These are phyloP conservation scores for Aspergillus bridgeri DNA, from an alignment of 495 filamentous ascomycete genomes.

Conservation along the genomic window DNA sequence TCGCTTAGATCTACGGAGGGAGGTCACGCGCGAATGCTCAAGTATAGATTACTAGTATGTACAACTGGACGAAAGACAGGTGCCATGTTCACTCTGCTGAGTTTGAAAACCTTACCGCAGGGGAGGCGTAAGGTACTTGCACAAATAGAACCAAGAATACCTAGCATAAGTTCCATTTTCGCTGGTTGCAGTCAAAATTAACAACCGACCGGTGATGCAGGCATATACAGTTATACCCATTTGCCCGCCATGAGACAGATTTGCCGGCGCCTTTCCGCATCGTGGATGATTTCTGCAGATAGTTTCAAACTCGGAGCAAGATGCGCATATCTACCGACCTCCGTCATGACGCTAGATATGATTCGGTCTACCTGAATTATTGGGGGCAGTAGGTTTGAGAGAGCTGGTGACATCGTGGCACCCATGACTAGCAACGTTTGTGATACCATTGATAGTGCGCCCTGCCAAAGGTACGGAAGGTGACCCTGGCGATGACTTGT, in stretches of 20 bases:
- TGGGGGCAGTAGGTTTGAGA: constrained; percentile 63
- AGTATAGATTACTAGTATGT: no score
- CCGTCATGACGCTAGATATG: constrained; percentile 68
- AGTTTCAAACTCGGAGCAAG: constrained; percentile 71
- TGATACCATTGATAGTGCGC: constrained; percentile 75
- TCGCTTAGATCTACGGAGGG: no score
- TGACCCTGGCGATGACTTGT: constrained; percentile 78
- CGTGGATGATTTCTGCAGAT: constrained; percentile 72
- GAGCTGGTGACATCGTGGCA: constrained; percentile 73
- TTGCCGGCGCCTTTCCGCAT: constrained; percentile 67
- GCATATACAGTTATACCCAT: no score
- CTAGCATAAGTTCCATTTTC: neutral
- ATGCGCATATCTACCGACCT: constrained; percentile 68
- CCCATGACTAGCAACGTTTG: constrained; percentile 80
- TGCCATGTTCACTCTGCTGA: neutral
- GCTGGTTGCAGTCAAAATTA: neutral
- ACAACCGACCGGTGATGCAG: neutral
- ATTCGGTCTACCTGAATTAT: constrained; percentile 63
- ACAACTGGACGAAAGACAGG: neutral
- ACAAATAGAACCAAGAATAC: neutral
- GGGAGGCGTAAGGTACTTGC: neutral
- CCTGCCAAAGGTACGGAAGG: constrained; percentile 85
- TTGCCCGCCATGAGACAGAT: constrained; percentile 31
- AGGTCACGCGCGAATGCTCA: no score
- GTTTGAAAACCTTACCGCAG: neutral